phyloP scores from a whole-genome alignment of 164 flowering plant genomes.

The Liriodendron chinense region DNA sequence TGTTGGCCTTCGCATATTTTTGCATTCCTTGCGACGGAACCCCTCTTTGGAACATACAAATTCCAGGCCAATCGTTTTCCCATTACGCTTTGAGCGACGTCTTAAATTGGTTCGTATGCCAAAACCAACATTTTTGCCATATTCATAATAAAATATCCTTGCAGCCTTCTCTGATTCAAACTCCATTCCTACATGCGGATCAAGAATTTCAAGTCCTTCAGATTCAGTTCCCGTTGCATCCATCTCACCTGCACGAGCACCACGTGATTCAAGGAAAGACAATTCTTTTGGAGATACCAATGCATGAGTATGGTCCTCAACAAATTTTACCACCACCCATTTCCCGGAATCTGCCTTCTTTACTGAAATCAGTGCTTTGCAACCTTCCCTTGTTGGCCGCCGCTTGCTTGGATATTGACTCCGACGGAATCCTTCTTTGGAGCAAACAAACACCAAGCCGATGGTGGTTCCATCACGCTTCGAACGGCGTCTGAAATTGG shows the following conservation, averaged over 20 bases:
- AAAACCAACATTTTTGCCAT: slow-evolving; percentile 3
- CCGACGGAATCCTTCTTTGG: slow-evolving; percentile 17
- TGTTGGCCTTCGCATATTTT: background rate
- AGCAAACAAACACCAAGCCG: background rate
- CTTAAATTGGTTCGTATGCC: background rate
- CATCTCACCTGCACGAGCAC: background rate
- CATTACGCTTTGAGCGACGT: slow-evolving; percentile 6
- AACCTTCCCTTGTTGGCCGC: slow-evolving; percentile 31
- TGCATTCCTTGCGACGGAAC: slow-evolving; percentile 2
- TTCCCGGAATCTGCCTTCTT: slow-evolving; percentile 45
- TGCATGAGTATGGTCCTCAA: slow-evolving; percentile 71
- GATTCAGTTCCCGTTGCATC: background rate
- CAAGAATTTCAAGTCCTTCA: background rate
- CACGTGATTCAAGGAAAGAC: slow-evolving; percentile 45
- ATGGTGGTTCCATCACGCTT: slow-evolving; percentile 6
- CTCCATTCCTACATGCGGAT: slow-evolving; percentile 12
- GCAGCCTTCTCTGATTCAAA: slow-evolving; percentile 11
- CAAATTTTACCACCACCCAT: slow-evolving; percentile 66
- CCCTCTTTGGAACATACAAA: slow-evolving; percentile 9
- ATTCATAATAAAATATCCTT: background rate
- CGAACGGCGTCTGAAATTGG: slow-evolving; percentile 21
- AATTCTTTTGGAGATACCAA: slow-evolving; percentile 51
- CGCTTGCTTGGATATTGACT: slow-evolving; percentile 8
- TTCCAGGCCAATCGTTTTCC: background rate
- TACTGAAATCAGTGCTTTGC: slow-evolving; percentile 63